Evolutionary conservation across 1,284 basidiomycete genomes (phyloP).

Genomic region (Schizophyllum commune): DNA sequence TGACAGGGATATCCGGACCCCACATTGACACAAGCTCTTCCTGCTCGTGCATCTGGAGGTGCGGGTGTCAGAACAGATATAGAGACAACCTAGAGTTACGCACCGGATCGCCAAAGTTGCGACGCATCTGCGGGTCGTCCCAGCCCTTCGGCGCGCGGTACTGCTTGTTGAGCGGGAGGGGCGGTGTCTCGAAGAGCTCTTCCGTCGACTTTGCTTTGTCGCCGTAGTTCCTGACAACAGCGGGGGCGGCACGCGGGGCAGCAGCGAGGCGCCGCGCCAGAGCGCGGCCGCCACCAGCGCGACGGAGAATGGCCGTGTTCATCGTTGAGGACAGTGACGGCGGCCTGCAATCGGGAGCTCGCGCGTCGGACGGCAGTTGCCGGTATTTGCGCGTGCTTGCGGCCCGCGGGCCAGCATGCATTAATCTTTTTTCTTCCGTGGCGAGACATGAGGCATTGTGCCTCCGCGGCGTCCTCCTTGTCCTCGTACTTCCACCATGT

Average conservation of each 20-base stretch:
- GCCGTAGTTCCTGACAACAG: slow-evolving; percentile 39
- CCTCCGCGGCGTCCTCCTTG: too few relatives aligned
- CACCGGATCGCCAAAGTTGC: slow-evolving; percentile 83
- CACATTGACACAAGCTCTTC: slow-evolving; percentile 85
- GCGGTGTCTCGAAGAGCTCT: slow-evolving; percentile 53
- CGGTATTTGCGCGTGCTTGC: slow-evolving; percentile 1
- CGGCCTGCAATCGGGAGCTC: not conserved
- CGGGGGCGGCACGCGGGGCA: not conserved
- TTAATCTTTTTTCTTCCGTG: not conserved
- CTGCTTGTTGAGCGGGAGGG: slow-evolving; percentile 41
- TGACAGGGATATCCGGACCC: slow-evolving; percentile 70
- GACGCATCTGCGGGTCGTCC: slow-evolving; percentile 77
- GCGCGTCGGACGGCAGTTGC: slow-evolving; percentile 5
- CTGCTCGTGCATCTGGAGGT: slow-evolving; percentile 66
- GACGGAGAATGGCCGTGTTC: slow-evolving; percentile 23
- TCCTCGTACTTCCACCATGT: too few relatives aligned
- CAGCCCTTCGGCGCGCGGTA: slow-evolving; percentile 65
- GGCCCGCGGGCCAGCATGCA: too few relatives aligned
- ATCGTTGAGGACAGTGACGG: slow-evolving; percentile 8
- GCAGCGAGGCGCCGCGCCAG: slow-evolving; percentile 11
- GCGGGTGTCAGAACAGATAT: slow-evolving; percentile 1
- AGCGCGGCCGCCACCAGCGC: slow-evolving; percentile 21
- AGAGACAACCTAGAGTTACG: slow-evolving; percentile 9
- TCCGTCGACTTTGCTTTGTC: slow-evolving; percentile 71
- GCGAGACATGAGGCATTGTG: too few relatives aligned